Base-by-base conservation (phyloP, 148 eudicot species). In the Pouteria glomerata region DNA sequence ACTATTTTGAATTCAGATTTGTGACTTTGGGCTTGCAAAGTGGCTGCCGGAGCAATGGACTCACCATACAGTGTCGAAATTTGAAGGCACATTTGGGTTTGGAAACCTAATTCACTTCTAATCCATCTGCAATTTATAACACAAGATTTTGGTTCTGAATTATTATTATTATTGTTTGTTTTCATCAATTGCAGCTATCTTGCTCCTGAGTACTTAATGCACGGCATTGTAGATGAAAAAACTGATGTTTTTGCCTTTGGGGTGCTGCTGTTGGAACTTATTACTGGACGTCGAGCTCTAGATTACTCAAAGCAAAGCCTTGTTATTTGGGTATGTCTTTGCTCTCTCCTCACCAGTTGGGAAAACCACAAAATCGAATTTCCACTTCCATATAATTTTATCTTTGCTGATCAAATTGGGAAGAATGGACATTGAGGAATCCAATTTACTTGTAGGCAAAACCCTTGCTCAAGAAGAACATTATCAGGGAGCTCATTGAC, bases 21-120 rank as follows among this genome's bases (percentile, higher is more conserved):
- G 97, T 68, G 98, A 94, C 84, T 94, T 91, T 31, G 98, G 98
- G 59, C 88, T 91, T 42, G 98, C 97, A 21, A 94, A 94, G 77
- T 94, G 97, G 98, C 82, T 94, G 18, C 98, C 97, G 0, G 93
- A 90, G 66, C 87, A 86, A 65, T 94, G 98, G 98, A 91, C 92
- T 66, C 97, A 94, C 67, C 97, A 89, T 35, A 87, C 89, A 1
- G 85, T 94, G 45, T 73, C 93, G 26, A 89, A 88, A 73, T 89
- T 86, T 23, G 97, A 94, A 81, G 98, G 98, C 80, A 94, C 98
- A 5, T 89, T 91, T 50, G 98, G 98, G 98, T 94, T 73, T 37
- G 85, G 76, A 37, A 10, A 56, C 53, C 33, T 57, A 12, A 8
- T 4, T 26, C 11, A 39, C 47, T 16, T 21, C n/a, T n/a, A n/a